Conservation (phyloP, 2,329 filamentous ascomycete genomes). For the Acephala macrosclerotiorum region DNA sequence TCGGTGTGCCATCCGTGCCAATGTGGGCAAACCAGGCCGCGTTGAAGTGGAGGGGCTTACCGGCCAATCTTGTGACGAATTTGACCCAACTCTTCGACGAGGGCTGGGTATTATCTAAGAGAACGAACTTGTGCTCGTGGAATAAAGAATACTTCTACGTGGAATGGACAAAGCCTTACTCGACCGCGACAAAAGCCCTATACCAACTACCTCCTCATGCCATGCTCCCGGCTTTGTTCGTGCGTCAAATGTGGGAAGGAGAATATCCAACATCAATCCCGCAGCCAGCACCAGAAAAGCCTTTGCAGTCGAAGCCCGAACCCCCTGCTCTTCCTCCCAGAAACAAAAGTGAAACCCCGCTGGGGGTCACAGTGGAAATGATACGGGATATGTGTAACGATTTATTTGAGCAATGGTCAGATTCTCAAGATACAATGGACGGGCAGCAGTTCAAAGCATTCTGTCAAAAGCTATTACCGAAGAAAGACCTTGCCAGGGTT, state of each 20-base stretch:
- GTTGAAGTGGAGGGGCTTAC: background rate
- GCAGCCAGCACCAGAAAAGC: background rate
- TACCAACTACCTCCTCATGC: background rate
- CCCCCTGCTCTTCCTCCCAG: background rate
- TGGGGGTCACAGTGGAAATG: background rate
- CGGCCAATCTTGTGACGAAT: background rate
- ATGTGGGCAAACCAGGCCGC: background rate
- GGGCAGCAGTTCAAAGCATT: background rate
- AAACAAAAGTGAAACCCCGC: background rate
- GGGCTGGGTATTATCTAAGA: background rate
- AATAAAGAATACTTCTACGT: constrained; percentile 1
- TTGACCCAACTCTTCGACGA: background rate
- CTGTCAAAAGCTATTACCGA: background rate
- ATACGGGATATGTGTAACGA: constrained; percentile 4
- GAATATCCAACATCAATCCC: constrained; percentile 3
- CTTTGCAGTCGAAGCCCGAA: background rate
- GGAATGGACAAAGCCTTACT: background rate
- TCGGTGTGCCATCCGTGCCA: background rate
- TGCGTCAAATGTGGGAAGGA: constrained; percentile 6
- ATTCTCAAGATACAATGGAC: constrained; percentile 1
- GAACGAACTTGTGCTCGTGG: constrained; percentile 5
- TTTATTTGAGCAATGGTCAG: background rate
- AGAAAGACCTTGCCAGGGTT: background rate
- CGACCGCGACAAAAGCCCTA: background rate
- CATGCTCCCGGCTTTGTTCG: background rate